Evolutionary conservation across 441 rosid genomes (phyloP).

Genomic region (Adansonia rubrostipa): DNA sequence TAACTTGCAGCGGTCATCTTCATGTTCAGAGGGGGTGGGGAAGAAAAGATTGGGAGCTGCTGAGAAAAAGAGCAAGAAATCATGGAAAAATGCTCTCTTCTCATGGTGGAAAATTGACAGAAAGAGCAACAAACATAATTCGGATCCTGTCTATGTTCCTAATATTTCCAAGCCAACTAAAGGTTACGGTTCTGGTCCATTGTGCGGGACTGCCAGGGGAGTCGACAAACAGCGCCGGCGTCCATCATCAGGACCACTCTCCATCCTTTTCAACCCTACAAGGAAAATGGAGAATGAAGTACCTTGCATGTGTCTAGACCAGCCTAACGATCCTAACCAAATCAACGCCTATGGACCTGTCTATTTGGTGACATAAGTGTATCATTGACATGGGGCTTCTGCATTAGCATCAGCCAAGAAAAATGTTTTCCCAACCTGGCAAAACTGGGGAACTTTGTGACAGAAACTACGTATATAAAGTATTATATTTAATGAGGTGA

Average conservation of each 20-base stretch:
- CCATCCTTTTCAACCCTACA: conserved; percentile 40
- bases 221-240: conserved; percentile 33
- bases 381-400: conserved; percentile 9
- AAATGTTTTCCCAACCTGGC: neutral
- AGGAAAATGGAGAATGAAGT: conserved; percentile 42
- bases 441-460: neutral
- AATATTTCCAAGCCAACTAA: conserved; percentile 37
- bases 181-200: conserved; percentile 55
- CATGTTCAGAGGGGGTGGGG: neutral
- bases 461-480: neutral
- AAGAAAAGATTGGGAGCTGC: too few relatives aligned
- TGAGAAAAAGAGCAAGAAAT: too few relatives aligned
- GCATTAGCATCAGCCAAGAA: conserved; percentile 5
- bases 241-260: conserved; percentile 47
- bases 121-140: conserved; percentile 33
- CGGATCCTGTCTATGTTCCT: conserved; percentile 28
- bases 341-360: conserved; percentile 56
- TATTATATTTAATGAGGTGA: neutral
- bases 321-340: conserved; percentile 31
- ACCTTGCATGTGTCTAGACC: conserved; percentile 48
- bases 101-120: conserved; percentile 58
- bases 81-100: too few relatives aligned
- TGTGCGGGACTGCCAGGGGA: conserved; percentile 32
- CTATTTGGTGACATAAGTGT: conserved; percentile 49
- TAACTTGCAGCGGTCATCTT: conserved; percentile 25